Conservation (phyloP, 345 rosid genomes). For the Erodium maritimum region DNA sequence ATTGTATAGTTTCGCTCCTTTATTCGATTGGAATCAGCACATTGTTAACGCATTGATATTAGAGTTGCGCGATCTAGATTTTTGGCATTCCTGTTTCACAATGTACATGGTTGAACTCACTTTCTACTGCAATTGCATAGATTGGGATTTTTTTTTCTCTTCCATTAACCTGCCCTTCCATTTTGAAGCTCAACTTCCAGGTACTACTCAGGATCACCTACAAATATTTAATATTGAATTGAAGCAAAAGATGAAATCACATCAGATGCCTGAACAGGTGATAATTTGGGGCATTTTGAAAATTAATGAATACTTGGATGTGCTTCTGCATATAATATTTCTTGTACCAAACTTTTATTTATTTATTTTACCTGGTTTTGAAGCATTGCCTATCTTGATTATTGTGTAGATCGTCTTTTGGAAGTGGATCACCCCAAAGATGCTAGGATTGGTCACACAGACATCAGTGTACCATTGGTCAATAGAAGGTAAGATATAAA, state of each 20-base stretch:
- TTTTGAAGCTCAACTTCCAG: constrained; percentile 81
- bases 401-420: constrained; percentile 72
- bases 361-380: neutral
- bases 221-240: constrained; percentile 97
- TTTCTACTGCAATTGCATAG: neutral
- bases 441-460: constrained; percentile 93
- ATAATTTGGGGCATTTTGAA: neutral
- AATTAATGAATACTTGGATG: neutral
- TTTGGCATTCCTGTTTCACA: neutral
- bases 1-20: neutral
- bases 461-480: constrained; percentile 92
- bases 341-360: neutral
- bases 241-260: constrained; percentile 84
- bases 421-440: constrained; percentile 92
- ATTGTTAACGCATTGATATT: neutral
- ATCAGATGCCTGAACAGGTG: constrained; percentile 99
- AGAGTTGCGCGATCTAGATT: neutral
- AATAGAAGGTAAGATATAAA: constrained; percentile 56
- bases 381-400: constrained; percentile 5
- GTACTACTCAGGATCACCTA: constrained; percentile 93
- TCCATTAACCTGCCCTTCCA: neutral
- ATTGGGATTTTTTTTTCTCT: neutral
- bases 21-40: neutral
- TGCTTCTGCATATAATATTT: neutral
- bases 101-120: neutral